A percentile compares a stretch with the other conserved stretches of the same genome.
Evolutionary conservation across 2,329 filamentous ascomycete species (phyloP).

Genomic region (Parasarocladium wereldwijsianum): DNA sequence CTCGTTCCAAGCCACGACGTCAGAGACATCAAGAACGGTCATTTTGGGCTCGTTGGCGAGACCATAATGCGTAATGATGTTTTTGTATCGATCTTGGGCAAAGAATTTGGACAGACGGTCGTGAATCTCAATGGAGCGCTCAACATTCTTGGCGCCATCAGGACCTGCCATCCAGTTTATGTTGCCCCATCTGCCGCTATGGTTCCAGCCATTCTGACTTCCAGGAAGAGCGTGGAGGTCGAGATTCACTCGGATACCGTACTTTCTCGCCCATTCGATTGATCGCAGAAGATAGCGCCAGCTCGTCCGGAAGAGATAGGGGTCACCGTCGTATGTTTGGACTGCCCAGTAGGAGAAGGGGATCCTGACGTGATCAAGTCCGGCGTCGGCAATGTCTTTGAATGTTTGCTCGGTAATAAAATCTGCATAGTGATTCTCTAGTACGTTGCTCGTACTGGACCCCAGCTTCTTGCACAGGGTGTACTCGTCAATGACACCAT

Average conservation of each 20-base stretch:
- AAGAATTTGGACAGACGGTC: conserved; percentile 83
- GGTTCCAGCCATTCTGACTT: conserved; percentile 96
- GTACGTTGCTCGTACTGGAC: conserved; percentile 42
- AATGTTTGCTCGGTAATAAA: conserved; percentile 82
- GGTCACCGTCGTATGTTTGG: conserved; percentile 68
- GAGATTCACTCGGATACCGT: conserved; percentile 83
- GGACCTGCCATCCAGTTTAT: conserved; percentile 91
- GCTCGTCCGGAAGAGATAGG: conserved; percentile 72
- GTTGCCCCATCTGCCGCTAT: conserved; percentile 67
- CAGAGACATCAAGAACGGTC: conserved; percentile 49
- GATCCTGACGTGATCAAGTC: conserved; percentile 93
- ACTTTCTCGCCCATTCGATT: conserved; percentile 87
- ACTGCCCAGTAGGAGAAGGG: conserved; percentile 94
- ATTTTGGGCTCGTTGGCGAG: conserved; percentile 91
- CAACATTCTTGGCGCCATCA: conserved; percentile 60
- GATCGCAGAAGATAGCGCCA: conserved; percentile 89
- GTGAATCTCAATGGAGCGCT: conserved; percentile 78
- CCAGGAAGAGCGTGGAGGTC: conserved; percentile 87
- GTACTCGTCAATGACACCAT: conserved; percentile 76
- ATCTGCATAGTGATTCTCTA: conserved; percentile 85
- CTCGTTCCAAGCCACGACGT: conserved; percentile 68
- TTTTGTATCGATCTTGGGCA: conserved; percentile 80
- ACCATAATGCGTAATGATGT: conserved; percentile 84
- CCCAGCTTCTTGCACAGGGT: conserved; percentile 63
- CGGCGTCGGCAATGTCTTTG: conserved; percentile 68